These are phyloP conservation scores for Chrysosporium keratinophilum DNA, from an alignment of 2,329 filamentous ascomycete genomes.

Conservation along the genomic window DNA sequence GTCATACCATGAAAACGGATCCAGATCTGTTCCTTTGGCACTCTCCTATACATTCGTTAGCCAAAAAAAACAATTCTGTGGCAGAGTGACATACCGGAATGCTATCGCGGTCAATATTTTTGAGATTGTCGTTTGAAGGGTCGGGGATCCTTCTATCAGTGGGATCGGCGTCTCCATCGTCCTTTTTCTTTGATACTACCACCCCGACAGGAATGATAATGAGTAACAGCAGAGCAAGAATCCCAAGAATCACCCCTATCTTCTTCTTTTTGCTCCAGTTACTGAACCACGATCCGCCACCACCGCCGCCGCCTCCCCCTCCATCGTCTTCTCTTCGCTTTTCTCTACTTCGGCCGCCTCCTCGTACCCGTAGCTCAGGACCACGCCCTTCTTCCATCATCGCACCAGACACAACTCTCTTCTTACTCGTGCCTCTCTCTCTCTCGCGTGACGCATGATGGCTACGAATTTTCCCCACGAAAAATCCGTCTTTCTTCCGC, in stretches of 20 bases:
- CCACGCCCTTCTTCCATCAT: conserved; percentile 55
- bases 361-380: conserved; percentile 44
- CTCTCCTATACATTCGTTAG: conserved; percentile 30
- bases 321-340: conserved; percentile 28
- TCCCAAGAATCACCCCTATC: conserved; percentile 46
- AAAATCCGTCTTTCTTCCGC: conserved; percentile 17
- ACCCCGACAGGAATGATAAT: conserved; percentile 60
- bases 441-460: conserved; percentile 15
- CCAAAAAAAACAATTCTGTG: not conserved
- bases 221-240: conserved; percentile 47
- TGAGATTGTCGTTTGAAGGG: conserved; percentile 39
- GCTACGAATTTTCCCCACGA: conserved; percentile 16
- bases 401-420: conserved; percentile 59
- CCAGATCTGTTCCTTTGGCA: conserved; percentile 65
- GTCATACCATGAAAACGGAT: conserved; percentile 86
- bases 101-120: conserved; percentile 44
- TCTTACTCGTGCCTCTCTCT: conserved; percentile 32
- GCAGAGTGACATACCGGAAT: conserved; percentile 43
- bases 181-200: conserved; percentile 54
- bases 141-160: conserved; percentile 19
- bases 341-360: conserved; percentile 35
- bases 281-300: conserved; percentile 34
- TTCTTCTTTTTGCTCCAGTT: conserved; percentile 35
- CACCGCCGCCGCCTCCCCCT: conserved; percentile 27
- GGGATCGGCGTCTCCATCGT: conserved; percentile 18